A percentile compares a stretch with the other conserved stretches of the same genome.
phyloP scores from a whole-genome alignment of 176 grass and related monocot species.

The Hsuehochloa calcarea region DNA sequence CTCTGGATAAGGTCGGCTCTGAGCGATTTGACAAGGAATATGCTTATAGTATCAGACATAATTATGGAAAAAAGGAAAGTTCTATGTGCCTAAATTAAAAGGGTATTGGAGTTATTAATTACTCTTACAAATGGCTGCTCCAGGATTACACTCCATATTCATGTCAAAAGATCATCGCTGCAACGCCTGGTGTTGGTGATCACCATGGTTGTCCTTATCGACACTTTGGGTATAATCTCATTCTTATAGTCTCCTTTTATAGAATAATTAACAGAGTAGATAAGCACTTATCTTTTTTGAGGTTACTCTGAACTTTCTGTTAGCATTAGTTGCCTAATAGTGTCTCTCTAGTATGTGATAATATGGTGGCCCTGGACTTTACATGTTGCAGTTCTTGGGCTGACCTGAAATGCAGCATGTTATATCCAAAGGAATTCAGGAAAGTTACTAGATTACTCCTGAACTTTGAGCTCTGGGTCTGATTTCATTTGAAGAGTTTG shows the following conservation, averaged over 20 bases:
- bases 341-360: slow-evolving; percentile 1
- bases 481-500: slow-evolving; percentile 10
- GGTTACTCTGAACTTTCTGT: not conserved
- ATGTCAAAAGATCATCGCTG: slow-evolving; percentile 94
- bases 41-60: slow-evolving; percentile 79
- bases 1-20: slow-evolving; percentile 64
- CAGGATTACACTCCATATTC: slow-evolving; percentile 98
- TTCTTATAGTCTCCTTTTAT: not conserved
- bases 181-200: slow-evolving; percentile 89
- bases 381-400: not conserved
- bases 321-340: not conserved
- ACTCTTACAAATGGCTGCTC: slow-evolving; percentile 28
- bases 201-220: slow-evolving; percentile 95
- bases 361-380: not conserved
- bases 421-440: not conserved
- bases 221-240: slow-evolving; percentile 79
- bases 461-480: not conserved
- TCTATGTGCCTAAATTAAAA: not conserved
- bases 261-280: not conserved
- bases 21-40: slow-evolving; percentile 98
- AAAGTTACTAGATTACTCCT: not conserved
- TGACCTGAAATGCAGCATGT: not conserved
- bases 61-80: slow-evolving; percentile 98
- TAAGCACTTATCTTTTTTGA: not conserved
- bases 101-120: slow-evolving; percentile 22